phyloP scores from a whole-genome alignment of 2,329 filamentous ascomycete species.

The Cladosporium sp. region DNA sequence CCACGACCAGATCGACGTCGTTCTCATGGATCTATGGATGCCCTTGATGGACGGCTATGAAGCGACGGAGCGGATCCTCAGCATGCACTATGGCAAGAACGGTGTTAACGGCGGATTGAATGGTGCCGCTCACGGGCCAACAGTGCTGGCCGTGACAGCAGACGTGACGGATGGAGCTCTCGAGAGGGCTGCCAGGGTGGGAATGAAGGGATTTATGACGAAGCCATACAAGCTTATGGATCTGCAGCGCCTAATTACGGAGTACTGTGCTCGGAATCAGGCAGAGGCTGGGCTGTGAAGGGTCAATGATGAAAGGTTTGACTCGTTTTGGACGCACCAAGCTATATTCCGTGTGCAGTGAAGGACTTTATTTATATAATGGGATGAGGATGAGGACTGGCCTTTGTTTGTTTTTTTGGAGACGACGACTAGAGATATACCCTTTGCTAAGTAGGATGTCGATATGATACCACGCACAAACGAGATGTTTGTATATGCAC shows the following conservation, averaged over 20 bases:
- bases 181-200: constrained; percentile 59
- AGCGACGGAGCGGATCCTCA: constrained; percentile 63
- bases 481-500: constrained; percentile 7
- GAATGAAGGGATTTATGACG: constrained; percentile 68
- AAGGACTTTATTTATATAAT: background rate
- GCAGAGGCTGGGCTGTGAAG: constrained; percentile 1
- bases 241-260: constrained; percentile 59
- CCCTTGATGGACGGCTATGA: constrained; percentile 72
- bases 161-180: constrained; percentile 66
- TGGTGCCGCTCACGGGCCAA: constrained; percentile 33
- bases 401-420: background rate
- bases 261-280: constrained; percentile 40
- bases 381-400: constrained; percentile 4
- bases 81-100: constrained; percentile 40
- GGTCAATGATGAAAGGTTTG: background rate
- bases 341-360: background rate
- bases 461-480: constrained; percentile 15
- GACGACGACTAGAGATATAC: constrained; percentile 5
- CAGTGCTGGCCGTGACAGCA: constrained; percentile 64
- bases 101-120: constrained; percentile 1
- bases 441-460: constrained; percentile 9
- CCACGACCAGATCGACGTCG: constrained; percentile 55
- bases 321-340: background rate
- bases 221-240: constrained; percentile 67
- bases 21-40: constrained; percentile 79